Evolutionary conservation across 768 basidiomycete genomes (phyloP).

Genomic region (Hypsizygus marmoreus): DNA sequence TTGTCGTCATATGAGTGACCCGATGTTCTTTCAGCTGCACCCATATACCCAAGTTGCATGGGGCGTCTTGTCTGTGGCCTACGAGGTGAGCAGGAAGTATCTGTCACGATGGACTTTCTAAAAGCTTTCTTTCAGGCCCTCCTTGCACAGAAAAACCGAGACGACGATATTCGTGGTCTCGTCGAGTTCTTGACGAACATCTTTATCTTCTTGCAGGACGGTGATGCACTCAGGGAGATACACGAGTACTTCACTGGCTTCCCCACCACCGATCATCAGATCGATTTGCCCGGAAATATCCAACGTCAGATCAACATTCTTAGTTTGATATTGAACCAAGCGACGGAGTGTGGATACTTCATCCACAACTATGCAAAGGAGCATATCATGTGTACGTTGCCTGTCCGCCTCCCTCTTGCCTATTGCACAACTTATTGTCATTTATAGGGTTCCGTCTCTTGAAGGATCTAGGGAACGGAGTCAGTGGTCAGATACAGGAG

Average conservation of each 20-base stretch:
- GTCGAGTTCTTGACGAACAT: not conserved
- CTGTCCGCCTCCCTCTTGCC: not conserved
- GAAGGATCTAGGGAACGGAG: not conserved
- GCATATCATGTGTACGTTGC: conserved; percentile 18
- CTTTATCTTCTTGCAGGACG: not conserved
- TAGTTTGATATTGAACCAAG: conserved; percentile 21
- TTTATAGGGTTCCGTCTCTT: not conserved
- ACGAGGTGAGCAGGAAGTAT: not conserved
- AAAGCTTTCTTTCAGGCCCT: not conserved
- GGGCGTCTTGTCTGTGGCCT: not conserved
- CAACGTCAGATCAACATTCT: conserved; percentile 19
- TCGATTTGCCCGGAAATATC: too few relatives aligned
- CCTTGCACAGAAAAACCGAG: not conserved
- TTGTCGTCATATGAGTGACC: not conserved
- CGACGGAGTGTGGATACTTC: conserved; percentile 30
- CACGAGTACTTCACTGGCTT: not conserved
- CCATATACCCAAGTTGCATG: not conserved
- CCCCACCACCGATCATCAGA: not conserved
- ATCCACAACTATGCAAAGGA: conserved; percentile 25
- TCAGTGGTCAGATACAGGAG: conserved; percentile 6
- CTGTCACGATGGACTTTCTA: not conserved
- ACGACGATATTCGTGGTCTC: not conserved
- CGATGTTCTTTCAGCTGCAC: not conserved
- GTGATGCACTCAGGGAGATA: not conserved
- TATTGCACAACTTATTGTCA: not conserved